phyloP scores from a whole-genome alignment of 1,139 yeast species.

The Taphrina communis region DNA sequence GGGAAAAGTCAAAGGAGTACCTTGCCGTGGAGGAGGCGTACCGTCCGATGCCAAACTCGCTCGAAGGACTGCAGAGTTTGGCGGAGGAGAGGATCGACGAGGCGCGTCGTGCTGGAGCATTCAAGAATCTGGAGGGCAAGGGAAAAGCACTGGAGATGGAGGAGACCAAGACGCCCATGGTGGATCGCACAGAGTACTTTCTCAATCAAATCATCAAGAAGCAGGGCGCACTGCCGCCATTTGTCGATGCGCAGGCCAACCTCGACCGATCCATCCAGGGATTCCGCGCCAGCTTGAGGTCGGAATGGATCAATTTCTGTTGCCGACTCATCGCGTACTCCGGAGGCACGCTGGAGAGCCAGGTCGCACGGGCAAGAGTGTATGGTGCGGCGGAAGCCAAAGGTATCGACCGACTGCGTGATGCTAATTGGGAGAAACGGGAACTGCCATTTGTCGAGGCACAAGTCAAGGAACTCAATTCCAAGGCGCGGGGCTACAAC shows the following conservation, averaged over 20 bases:
- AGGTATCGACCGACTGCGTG: conserved; percentile 30
- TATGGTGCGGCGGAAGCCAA: conserved; percentile 28
- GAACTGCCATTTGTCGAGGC: conserved; percentile 55
- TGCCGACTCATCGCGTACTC: conserved; percentile 32
- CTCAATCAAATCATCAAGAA: conserved; percentile 71
- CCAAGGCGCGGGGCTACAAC: conserved; percentile 69
- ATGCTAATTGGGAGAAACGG: conserved; percentile 53
- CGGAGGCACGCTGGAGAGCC: conserved; percentile 58
- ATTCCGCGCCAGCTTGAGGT: conserved; percentile 27
- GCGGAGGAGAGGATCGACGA: conserved; percentile 81
- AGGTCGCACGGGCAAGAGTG: conserved; percentile 50
- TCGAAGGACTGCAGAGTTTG: conserved; percentile 64
- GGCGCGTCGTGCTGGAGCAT: conserved; percentile 72
- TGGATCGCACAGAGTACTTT: conserved; percentile 56
- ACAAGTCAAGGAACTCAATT: conserved; percentile 61
- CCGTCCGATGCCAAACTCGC: conserved; percentile 55
- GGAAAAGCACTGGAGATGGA: conserved; percentile 33
- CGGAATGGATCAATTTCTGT: conserved; percentile 29
- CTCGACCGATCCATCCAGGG: conserved; percentile 27
- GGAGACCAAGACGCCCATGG: conserved; percentile 35
- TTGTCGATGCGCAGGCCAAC: conserved; percentile 73
- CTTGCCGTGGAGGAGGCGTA: conserved; percentile 42
- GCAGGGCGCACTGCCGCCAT: conserved; percentile 81
- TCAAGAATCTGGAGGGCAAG: conserved; percentile 57
- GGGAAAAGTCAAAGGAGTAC: conserved; percentile 36